Evolutionary conservation across 352 stramenopile genomes (phyloP).

Genomic region (Phytophthora aleatoria): DNA sequence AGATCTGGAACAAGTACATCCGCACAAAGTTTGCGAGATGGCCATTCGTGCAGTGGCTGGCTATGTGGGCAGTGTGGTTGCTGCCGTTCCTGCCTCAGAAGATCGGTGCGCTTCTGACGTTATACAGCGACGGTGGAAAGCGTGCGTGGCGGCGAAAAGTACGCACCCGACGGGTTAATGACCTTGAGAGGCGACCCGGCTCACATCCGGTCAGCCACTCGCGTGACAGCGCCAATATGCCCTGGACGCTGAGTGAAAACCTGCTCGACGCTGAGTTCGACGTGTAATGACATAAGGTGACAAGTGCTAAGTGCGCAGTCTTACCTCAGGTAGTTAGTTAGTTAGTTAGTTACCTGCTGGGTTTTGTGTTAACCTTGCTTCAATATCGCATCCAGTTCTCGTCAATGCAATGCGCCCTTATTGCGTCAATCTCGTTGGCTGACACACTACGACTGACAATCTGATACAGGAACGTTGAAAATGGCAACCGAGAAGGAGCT

Average conservation of each 20-base stretch:
- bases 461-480: neutral
- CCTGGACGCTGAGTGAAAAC: slow-evolving; percentile 56
- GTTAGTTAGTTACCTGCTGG: too few species aligned
- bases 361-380: too few species aligned
- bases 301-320: too few species aligned
- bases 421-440: too few species aligned
- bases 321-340: too few species aligned
- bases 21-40: slow-evolving; percentile 31
- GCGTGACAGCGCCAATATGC: slow-evolving; percentile 27
- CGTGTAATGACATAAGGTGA: slow-evolving; percentile 13
- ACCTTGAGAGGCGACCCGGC: slow-evolving; percentile 48
- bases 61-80: slow-evolving; percentile 44
- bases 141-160: slow-evolving; percentile 34
- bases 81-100: slow-evolving; percentile 38
- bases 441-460: too few species aligned
- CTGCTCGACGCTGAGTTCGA: slow-evolving; percentile 32
- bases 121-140: slow-evolving; percentile 49
- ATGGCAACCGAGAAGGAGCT: slow-evolving; percentile 38
- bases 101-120: slow-evolving; percentile 50
- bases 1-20: slow-evolving; percentile 47
- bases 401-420: too few species aligned
- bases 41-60: slow-evolving; percentile 51
- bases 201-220: slow-evolving; percentile 42
- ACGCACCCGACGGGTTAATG: slow-evolving; percentile 36
- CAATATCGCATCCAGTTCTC: too few species aligned